Evolutionary conservation across 73 alveolate species (phyloP), one percentile per base, ranked within the genome.

Genomic region (Paramecium biaurelia): DNA sequence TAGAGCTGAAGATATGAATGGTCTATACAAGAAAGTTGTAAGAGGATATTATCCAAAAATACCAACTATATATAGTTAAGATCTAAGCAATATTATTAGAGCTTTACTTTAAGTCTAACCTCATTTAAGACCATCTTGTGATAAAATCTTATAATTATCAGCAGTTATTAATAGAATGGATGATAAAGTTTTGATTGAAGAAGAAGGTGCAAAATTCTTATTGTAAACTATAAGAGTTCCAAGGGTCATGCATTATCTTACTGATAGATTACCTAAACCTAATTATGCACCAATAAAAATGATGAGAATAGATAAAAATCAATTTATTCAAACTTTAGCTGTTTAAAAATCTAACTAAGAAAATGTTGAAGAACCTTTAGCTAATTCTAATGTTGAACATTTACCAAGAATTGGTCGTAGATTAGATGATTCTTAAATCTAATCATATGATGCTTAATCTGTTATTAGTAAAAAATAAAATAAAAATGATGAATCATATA

Each of bases 1-100:
- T 94, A 96, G 98, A 94, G 99, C 99, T 35, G 98, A 97, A 82
- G 97, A 98, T 76, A 95, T 97, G 99, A 96, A 93, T 70, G 98
- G 98, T 38, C 85, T 96, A 2, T 96, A 95, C 70, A 95, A 95
- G 79, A 95, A 95, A 86, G 98, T 96, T 38, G 57, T 96, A 12
- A 93, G 95, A 74, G 99, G 99, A 0, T 56, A 84, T 30, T 96
- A 95, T 95, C 94, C 95, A 18, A 93, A 92, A 87, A 95, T 96
- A 57, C 99, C 99, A 34, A 84, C 92, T 18, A 94, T 92, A 68
- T 96, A 90, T 53, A 93, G 98, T 42, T 35, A 53, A 38, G 99
- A 96, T 57, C 42, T 96, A n/a, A 76, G 94, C 41, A 85, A 92
- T 53, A 89, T 96, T 37, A 96, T 96, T 11, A 67, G 93, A 49